These are phyloP conservation scores for Onygena corvina DNA, from an alignment of 2,329 filamentous ascomycete species.

Conservation along the genomic window DNA sequence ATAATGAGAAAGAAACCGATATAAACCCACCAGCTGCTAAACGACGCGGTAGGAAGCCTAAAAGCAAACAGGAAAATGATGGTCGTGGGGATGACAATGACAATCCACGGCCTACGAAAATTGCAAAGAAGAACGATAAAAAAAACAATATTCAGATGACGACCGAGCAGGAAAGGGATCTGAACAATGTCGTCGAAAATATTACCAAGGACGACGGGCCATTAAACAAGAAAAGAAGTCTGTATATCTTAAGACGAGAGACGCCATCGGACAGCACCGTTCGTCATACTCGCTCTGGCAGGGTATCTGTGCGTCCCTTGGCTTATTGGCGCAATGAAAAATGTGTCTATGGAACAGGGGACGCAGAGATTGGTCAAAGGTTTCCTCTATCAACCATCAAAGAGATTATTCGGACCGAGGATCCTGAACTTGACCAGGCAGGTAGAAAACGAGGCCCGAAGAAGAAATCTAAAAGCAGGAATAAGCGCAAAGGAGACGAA, in stretches of 20 bases:
- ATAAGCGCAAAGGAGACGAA: conserved; percentile 27
- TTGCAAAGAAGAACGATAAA: conserved; percentile 19
- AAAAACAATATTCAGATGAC: conserved; percentile 21
- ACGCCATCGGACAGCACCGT: conserved; percentile 42
- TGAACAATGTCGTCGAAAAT: conserved; percentile 34
- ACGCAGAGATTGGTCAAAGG: conserved; percentile 42
- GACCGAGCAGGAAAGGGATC: conserved; percentile 25
- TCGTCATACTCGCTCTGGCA: conserved; percentile 61
- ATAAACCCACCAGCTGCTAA: conserved; percentile 19
- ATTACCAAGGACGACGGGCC: conserved; percentile 35
- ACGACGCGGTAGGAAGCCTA: conserved; percentile 25
- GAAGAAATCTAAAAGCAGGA: conserved; percentile 27
- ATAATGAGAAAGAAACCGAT: background rate
- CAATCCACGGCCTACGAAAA: conserved; percentile 24
- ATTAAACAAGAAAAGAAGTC: conserved; percentile 34
- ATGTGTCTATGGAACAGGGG: conserved; percentile 55
- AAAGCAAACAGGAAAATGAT: conserved; percentile 14
- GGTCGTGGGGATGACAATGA: conserved; percentile 14
- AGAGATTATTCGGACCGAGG: conserved; percentile 64
- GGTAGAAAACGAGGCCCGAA: conserved; percentile 29
- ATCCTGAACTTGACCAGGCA: conserved; percentile 34
- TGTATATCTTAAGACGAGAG: conserved; percentile 42
- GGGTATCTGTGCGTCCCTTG: conserved; percentile 64
- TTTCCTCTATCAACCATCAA: conserved; percentile 61
- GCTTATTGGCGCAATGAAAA: conserved; percentile 80